These are phyloP conservation scores for Boletus patriciae DNA, from an alignment of 768 basidiomycete species.

Conservation along the genomic window DNA sequence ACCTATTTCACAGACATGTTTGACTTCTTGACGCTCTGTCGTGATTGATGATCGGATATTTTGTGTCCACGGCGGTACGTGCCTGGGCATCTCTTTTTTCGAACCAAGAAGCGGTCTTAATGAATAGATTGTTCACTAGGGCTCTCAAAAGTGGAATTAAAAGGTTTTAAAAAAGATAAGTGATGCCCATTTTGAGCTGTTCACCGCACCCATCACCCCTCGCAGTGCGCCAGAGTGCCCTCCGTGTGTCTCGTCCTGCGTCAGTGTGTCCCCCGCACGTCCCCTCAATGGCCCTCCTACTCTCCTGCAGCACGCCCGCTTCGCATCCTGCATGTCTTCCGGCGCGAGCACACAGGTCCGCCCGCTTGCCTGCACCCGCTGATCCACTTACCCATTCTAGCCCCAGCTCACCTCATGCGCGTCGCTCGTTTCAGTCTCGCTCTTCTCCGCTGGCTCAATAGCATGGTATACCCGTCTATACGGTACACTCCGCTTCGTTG, in stretches of 20 bases:
- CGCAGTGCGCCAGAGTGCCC: constrained; percentile 58
- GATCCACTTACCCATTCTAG: constrained; percentile 35
- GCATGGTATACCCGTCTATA: constrained; percentile 97
- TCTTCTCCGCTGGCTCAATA: constrained; percentile 82
- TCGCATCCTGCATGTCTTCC: constrained; percentile 69
- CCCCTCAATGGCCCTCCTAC: constrained; percentile 3
- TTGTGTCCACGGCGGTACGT: constrained; percentile 93
- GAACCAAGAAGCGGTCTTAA: constrained; percentile 1
- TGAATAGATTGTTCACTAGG: constrained; percentile 46
- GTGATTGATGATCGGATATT: constrained; percentile 99
- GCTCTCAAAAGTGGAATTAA: too few species aligned
- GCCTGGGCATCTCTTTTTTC: background rate
- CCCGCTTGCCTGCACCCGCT: constrained; percentile 3
- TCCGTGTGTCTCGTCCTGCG: constrained; percentile 47
- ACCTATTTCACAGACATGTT: constrained; percentile 99
- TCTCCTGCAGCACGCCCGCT: constrained; percentile 54
- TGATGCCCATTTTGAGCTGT: too few species aligned
- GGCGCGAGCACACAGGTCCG: constrained; percentile 65
- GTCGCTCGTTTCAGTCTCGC: constrained; percentile 71
- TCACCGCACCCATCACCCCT: too few species aligned
- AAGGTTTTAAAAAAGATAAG: too few species aligned
- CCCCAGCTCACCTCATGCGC: constrained; percentile 68
- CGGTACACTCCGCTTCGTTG: constrained; percentile 84
- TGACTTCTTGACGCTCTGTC: constrained; percentile 95
- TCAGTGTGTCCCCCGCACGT: constrained; percentile 43